Evolutionary conservation across 768 basidiomycete genomes (phyloP), one percentile per base, ranked within the genome.

Genomic region (Cystobasidiopsis lactophilus): DNA sequence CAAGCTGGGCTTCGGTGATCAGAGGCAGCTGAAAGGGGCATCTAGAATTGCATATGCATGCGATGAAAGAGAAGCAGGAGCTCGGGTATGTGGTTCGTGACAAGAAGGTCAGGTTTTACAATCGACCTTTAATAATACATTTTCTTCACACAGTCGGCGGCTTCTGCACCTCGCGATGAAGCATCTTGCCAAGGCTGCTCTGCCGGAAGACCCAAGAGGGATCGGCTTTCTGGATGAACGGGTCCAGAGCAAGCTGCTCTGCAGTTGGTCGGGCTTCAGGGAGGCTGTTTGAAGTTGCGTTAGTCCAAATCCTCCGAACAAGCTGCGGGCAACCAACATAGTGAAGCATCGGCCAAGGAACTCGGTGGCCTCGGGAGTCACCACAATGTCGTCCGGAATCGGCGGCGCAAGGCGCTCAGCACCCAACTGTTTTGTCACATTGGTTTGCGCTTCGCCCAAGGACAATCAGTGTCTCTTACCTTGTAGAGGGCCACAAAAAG

Each of bases 401-500:
- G 91, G 89, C 9, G 93, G 93, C 26, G 81, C 78, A 57, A 77
- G 74, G 59, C 82, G 78, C 52, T 80, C 78, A 60, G 82, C 78
- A 59, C 84, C 89, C 37, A 93, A 73, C 86, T 91, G 59, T 3
- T 50, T 2, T 9, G 2, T 4, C 38, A 13, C 30, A 48, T 31
- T 27, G 50, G 39, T 19, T 21, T 50, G 21, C 38, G 47, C 19
- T 35, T 30, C 14, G 53, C 27, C 18, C 2, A 39, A 18, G 30
- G 2, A 5, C 11, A 24, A 24, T 11, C 16, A 16, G 1, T 3
- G 13, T 3, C 9, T 65, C 73, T 52, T 62, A 85, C 89, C 74
- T 89, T 85, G 68, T 84, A 82, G 79, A 98, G 84, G 54, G 95
- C 88, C 1, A 84, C 80, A 55, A 95, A 75, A 57, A 76, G 77